phyloP scores from a whole-genome alignment of 768 basidiomycete genomes.

The Crepidotus variabilis region DNA sequence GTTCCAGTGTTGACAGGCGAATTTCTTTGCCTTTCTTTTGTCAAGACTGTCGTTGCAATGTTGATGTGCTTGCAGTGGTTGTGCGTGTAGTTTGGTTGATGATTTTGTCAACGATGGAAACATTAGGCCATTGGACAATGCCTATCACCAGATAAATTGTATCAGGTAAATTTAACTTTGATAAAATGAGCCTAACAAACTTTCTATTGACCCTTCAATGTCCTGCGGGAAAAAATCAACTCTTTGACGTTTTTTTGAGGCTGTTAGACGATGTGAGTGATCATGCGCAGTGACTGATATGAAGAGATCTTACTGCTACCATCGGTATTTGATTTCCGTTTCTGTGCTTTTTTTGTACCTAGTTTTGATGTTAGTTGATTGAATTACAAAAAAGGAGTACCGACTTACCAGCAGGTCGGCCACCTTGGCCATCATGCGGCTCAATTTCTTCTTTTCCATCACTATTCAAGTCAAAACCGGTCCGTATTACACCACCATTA shows the following conservation, averaged over 20 bases:
- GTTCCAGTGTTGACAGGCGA: no score
- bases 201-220: background rate
- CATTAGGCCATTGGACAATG: background rate
- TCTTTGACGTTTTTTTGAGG: background rate
- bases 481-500: background rate
- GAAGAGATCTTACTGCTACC: background rate
- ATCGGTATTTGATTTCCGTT: background rate
- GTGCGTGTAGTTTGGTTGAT: background rate
- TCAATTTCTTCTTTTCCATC: background rate
- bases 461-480: background rate
- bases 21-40: no score
- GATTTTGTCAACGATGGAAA: background rate
- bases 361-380: background rate
- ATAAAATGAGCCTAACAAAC: no score
- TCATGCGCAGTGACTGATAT: background rate
- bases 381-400: background rate
- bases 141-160: background rate
- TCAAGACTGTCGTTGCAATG: background rate
- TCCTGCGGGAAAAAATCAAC: background rate
- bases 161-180: background rate
- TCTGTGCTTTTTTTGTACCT: background rate
- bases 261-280: background rate
- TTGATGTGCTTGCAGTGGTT: background rate
- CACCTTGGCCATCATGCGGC: background rate
- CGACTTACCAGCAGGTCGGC: background rate